Percentiles rank a stretch among this genome's conserved stretches.
Evolutionary conservation across 2,329 filamentous ascomycete species (phyloP).

Genomic region (Elsinoe fawcettii): DNA sequence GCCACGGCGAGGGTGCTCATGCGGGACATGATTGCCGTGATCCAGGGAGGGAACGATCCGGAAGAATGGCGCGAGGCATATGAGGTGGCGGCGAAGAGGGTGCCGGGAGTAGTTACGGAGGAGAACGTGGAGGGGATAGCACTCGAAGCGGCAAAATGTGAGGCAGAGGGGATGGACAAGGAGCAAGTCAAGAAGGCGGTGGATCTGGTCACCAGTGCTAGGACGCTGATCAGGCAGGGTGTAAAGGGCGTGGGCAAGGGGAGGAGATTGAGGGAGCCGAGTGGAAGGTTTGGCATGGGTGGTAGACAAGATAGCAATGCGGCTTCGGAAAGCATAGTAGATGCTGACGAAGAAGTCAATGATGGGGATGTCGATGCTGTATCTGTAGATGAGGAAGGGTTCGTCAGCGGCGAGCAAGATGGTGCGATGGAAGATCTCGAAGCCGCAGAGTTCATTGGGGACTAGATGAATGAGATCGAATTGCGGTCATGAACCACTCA

Average conservation of each 20-base stretch:
- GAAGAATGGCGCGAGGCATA: slow-evolving; percentile 22
- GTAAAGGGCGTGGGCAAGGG: slow-evolving; percentile 17
- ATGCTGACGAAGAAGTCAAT: slow-evolving; percentile 17
- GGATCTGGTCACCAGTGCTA: slow-evolving; percentile 15
- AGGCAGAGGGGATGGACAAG: background rate
- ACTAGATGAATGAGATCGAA: background rate
- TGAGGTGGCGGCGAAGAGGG: background rate
- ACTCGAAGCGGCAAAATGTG: background rate
- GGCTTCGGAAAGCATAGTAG: background rate
- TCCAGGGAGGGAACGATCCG: slow-evolving; percentile 30
- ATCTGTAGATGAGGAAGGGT: slow-evolving; percentile 11
- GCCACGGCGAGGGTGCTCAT: slow-evolving; percentile 80
- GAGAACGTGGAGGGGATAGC: slow-evolving; percentile 1
- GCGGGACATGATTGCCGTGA: slow-evolving; percentile 65
- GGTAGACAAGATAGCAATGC: background rate
- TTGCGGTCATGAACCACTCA: background rate
- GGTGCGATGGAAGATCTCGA: slow-evolving; percentile 16
- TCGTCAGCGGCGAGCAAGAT: background rate
- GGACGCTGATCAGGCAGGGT: slow-evolving; percentile 17
- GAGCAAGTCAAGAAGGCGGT: slow-evolving; percentile 17
- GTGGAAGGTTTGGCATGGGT: slow-evolving; percentile 1
- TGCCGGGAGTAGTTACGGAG: slow-evolving; percentile 16
- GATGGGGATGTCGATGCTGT: slow-evolving; percentile 16
- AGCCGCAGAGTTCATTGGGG: slow-evolving; percentile 8
- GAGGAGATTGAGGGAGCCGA: background rate